Evolutionary conservation across 768 basidiomycete species (phyloP).

Genomic region (Rhodotorula kratochvilovae): DNA sequence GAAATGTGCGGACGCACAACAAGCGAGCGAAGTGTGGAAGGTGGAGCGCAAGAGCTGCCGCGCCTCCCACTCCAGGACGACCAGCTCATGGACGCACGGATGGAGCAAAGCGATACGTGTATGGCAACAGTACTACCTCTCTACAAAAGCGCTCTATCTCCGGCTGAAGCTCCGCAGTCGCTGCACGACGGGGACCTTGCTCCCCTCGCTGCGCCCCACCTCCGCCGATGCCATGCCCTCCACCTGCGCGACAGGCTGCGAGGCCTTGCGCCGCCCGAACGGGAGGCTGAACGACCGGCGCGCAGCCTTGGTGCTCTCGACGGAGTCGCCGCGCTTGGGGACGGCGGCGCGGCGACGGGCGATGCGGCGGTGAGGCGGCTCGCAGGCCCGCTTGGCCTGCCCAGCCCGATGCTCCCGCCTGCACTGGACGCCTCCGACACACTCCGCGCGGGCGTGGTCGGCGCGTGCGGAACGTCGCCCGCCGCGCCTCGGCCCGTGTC

Average conservation of each 20-base stretch:
- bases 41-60: too few species aligned
- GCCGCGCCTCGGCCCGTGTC: background rate
- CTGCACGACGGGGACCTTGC: background rate
- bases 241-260: background rate
- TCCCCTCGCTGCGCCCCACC: background rate
- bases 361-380: background rate
- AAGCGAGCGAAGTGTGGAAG: too few species aligned
- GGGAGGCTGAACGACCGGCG: background rate
- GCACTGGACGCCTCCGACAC: too few species aligned
- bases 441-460: background rate
- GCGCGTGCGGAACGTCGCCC: background rate
- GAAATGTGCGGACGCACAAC: too few species aligned
- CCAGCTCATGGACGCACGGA: too few species aligned
- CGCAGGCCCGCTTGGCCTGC: background rate
- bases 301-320: background rate
- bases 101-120: background rate
- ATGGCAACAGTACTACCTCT: background rate
- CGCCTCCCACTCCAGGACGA: too few species aligned
- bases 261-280: background rate
- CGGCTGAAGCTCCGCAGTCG: background rate
- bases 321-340: too few species aligned
- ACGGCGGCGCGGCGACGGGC: background rate
- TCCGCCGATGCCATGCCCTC: background rate
- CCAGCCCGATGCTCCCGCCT: background rate
- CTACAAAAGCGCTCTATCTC: background rate